Evolutionary conservation across 257 asterid genomes (phyloP).

Genomic region (Solanum piurae): DNA sequence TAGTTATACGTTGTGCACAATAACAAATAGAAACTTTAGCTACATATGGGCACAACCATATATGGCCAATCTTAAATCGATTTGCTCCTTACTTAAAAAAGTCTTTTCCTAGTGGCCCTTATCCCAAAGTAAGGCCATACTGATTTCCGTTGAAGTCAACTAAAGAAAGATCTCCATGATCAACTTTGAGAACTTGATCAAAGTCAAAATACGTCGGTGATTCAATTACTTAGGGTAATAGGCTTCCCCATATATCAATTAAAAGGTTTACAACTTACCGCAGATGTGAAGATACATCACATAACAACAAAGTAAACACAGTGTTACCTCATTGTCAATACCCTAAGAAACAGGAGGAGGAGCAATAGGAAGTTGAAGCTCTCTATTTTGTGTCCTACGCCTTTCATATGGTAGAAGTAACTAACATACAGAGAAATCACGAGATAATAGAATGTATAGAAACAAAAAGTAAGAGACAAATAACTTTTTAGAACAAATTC

Average conservation of each 20-base stretch:
- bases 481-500: background rate
- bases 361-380: conserved; percentile 57
- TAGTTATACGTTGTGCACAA: background rate
- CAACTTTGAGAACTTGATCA: background rate
- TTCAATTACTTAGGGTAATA: background rate
- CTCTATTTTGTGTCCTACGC: conserved; percentile 56
- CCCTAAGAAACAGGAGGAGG: conserved; percentile 32
- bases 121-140: background rate
- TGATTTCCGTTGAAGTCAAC: too few species aligned
- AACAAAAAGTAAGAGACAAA: background rate
- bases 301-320: background rate
- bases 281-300: background rate
- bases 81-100: background rate
- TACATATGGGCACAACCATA: background rate
- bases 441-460: background rate
- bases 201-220: background rate
- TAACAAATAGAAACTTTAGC: background rate
- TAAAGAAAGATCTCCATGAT: background rate
- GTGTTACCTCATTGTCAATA: conserved; percentile 52
- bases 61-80: background rate
- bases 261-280: background rate
- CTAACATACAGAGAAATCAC: conserved; percentile 21
- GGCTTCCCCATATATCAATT: background rate
- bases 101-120: background rate
- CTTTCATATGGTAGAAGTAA: conserved; percentile 76